These are phyloP conservation scores for Aristolochia contorta DNA, from an alignment of 164 flowering plant genomes.

Conservation along the genomic window DNA sequence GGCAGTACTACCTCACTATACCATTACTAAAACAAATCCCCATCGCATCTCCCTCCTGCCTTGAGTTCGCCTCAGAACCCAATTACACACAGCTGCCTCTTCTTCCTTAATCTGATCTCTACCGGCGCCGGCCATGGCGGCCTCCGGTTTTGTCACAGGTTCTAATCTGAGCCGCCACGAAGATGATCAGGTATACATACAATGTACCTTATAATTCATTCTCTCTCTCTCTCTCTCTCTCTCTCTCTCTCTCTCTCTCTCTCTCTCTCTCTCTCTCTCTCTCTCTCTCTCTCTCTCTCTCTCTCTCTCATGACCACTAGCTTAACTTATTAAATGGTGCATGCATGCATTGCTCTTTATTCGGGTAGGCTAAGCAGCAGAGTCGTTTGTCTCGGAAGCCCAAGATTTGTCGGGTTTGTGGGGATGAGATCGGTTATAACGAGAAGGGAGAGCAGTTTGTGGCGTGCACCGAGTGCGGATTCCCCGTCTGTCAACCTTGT, in stretches of 20 bases:
- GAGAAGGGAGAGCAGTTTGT: slow-evolving; percentile 59
- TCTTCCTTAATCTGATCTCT: not conserved
- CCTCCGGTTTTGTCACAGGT: slow-evolving; percentile 34
- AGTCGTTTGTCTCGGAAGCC: slow-evolving; percentile 13
- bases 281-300: no score
- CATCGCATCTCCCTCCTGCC: not conserved
- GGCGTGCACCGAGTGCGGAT: slow-evolving; percentile 73
- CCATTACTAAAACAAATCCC: slow-evolving; percentile 9
- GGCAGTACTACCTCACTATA: slow-evolving; percentile 7
- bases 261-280: no score
- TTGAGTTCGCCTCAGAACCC: not conserved
- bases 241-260: no score
- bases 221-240: no score
- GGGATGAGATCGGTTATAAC: slow-evolving; percentile 60
- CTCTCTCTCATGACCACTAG: not conserved
- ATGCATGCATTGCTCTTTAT: no score
- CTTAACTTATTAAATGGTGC: no score
- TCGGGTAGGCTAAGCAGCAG: slow-evolving; percentile 22
- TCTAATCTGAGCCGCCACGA: slow-evolving; percentile 30
- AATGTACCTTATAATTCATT: no score
- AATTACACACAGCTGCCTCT: not conserved
- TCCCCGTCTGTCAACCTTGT: slow-evolving; percentile 84
- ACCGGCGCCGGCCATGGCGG: slow-evolving; percentile 19
- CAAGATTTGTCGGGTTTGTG: slow-evolving; percentile 64
- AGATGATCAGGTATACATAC: slow-evolving; percentile 15